Base-by-base conservation (phyloP, 139 green algal genomes). In the Closterium sp. region DNA sequence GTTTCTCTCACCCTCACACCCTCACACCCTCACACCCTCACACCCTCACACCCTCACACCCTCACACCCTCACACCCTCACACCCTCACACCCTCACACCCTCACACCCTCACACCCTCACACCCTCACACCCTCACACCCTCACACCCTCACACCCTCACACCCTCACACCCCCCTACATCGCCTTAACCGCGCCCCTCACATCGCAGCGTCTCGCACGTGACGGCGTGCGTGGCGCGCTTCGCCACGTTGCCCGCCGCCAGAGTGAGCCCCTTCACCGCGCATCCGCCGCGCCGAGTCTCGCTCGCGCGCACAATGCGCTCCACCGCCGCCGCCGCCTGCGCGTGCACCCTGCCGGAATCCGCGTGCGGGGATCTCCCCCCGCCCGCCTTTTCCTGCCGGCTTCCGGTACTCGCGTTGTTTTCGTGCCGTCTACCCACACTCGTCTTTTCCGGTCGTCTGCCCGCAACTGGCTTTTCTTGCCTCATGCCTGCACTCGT, bases 191-290 rank as follows among this genome's bases (percentile, higher is more conserved):
- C n/a, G n/a, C n/a, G 55, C 12, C 16, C 55, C 96, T 94, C 88
- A 97, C 95, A 95, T 91, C 96, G 96, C 33, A 99, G 94, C 0
- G 96, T 97, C 90, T 99, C 93, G 89, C 96, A 97, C 0, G 96
- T 98, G 16, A 99, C 95, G 6, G 97, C 97, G 92, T 97, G 97
- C 0, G 96, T 97, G 30, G 97, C 96, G 91, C 97, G 97, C 92
- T 99, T 99, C 55, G 95, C 93, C 3, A 92, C 55, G 19, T 98
- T 93, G 43, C 96, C 88, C 0, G 94, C 94, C 16, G 95, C 97
- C 32, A 99, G 94, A 4, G 96, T 98, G 34, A 99, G 95, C 2
- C 92, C 91, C 90, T 97, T 97, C 91, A 97, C 89, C 31, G 85
- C 91, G 23, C 89, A 90, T 5, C 95, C 96, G 4, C 84, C 89